Conservation (phyloP, 2,329 filamentous ascomycete species). For the Paraphoma sp. region DNA sequence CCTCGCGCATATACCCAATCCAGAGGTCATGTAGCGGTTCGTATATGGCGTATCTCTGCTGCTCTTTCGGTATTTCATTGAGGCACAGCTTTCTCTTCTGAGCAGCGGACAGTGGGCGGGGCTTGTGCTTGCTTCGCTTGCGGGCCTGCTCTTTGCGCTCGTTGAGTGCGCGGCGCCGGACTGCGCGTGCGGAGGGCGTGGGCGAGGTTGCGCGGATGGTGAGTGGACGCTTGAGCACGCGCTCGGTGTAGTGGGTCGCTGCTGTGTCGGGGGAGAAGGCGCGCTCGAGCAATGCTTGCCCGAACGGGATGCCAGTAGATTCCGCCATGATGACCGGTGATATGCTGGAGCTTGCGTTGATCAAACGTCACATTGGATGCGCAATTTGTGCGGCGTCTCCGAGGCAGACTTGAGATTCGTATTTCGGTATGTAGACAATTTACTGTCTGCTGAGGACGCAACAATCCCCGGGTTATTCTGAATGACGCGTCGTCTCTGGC, state of each 20-base stretch:
- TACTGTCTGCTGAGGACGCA: background rate
- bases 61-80: slow-evolving; percentile 73
- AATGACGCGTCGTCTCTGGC: background rate
- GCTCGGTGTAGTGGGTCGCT: slow-evolving; percentile 76
- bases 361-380: background rate
- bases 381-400: background rate
- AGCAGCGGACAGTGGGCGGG: slow-evolving; percentile 76
- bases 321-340: slow-evolving; percentile 20
- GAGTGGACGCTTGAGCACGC: slow-evolving; percentile 82
- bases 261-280: slow-evolving; percentile 79
- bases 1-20: slow-evolving; percentile 82
- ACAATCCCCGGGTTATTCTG: background rate
- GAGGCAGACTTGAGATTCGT: background rate
- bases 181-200: slow-evolving; percentile 52
- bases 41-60: slow-evolving; percentile 77
- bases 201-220: slow-evolving; percentile 79
- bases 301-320: slow-evolving; percentile 21
- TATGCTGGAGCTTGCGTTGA: no score
- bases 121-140: slow-evolving; percentile 56
- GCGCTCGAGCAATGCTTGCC: slow-evolving; percentile 70
- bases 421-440: background rate
- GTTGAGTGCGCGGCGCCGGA: slow-evolving; percentile 61
- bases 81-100: slow-evolving; percentile 77
- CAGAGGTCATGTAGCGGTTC: slow-evolving; percentile 79
- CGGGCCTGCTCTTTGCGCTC: slow-evolving; percentile 41